These are phyloP conservation scores for Flueggea neowawraea DNA, from an alignment of 441 rosid species.

Conservation along the genomic window DNA sequence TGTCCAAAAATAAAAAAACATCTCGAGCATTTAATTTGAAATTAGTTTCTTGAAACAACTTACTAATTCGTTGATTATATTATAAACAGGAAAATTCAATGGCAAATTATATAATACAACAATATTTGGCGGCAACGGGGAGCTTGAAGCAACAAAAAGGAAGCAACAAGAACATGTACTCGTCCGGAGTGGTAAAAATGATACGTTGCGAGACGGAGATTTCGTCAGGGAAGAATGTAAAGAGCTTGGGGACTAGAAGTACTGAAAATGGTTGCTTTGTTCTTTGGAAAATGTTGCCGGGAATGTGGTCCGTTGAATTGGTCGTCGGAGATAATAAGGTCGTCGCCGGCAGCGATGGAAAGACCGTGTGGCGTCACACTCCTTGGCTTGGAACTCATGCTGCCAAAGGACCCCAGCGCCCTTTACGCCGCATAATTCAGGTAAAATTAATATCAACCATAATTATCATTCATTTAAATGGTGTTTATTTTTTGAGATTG, in stretches of 20 bases:
- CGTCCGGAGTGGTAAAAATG: conserved; percentile 81
- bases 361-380: conserved; percentile 89
- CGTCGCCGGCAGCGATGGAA: conserved; percentile 85
- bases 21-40: no score
- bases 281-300: conserved; percentile 90
- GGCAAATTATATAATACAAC: conserved; percentile 87
- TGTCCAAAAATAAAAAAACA: no score
- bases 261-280: conserved; percentile 88
- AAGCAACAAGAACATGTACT: conserved; percentile 71
- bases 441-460: conserved; percentile 22
- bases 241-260: conserved; percentile 60
- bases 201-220: conserved; percentile 83
- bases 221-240: conserved; percentile 79
- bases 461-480: neutral
- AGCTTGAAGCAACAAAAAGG: conserved; percentile 52
- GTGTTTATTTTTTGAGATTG: no score
- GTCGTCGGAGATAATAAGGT: conserved; percentile 73
- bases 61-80: neutral
- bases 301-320: conserved; percentile 89
- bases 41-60: neutral
- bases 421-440: conserved; percentile 89
- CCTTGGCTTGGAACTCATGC: conserved; percentile 98
- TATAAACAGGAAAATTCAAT: conserved; percentile 56
- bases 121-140: conserved; percentile 89
- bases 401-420: conserved; percentile 93